phyloP scores from a whole-genome alignment of 2,329 filamentous ascomycete species.

The Xylariaceae sp. region DNA sequence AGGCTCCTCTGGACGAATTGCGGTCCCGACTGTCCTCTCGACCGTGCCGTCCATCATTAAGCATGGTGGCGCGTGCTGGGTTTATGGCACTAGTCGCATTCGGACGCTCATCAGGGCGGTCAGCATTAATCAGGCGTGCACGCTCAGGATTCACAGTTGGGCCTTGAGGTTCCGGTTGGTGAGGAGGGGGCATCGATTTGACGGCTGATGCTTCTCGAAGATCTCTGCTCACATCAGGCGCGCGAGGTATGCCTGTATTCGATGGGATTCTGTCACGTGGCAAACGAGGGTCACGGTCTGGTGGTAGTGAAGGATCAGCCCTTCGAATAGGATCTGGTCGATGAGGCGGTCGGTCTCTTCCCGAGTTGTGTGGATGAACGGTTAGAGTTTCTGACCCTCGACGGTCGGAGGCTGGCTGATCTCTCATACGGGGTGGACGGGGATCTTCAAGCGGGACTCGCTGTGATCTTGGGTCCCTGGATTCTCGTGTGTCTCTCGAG shows the following conservation, averaged over 20 bases:
- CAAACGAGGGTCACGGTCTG: constrained; percentile 37
- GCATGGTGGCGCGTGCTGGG: constrained; percentile 44
- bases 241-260: constrained; percentile 19
- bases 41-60: constrained; percentile 39
- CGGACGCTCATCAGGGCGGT: constrained; percentile 34
- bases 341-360: constrained; percentile 36
- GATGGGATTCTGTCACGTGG: constrained; percentile 33
- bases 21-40: constrained; percentile 46
- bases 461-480: constrained; percentile 32
- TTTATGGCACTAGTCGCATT: constrained; percentile 43
- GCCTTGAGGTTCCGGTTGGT: constrained; percentile 33
- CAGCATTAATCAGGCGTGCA: constrained; percentile 42
- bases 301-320: constrained; percentile 26
- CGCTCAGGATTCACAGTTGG: constrained; percentile 54
- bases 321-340: constrained; percentile 26
- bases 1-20: constrained; percentile 34
- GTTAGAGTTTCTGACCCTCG: constrained; percentile 35
- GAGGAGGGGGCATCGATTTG: constrained; percentile 29
- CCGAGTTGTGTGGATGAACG: constrained; percentile 36
- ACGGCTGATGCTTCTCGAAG: constrained; percentile 25
- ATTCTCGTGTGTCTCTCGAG: constrained; percentile 33
- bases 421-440: constrained; percentile 40
- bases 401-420: constrained; percentile 39
- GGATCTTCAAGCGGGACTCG: constrained; percentile 36
- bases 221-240: constrained; percentile 22